Percentiles rank a stretch among this genome's conserved stretches.
These are phyloP conservation scores for Spergularia azorica DNA, from an alignment of 179 eudicot species.

Conservation along the genomic window DNA sequence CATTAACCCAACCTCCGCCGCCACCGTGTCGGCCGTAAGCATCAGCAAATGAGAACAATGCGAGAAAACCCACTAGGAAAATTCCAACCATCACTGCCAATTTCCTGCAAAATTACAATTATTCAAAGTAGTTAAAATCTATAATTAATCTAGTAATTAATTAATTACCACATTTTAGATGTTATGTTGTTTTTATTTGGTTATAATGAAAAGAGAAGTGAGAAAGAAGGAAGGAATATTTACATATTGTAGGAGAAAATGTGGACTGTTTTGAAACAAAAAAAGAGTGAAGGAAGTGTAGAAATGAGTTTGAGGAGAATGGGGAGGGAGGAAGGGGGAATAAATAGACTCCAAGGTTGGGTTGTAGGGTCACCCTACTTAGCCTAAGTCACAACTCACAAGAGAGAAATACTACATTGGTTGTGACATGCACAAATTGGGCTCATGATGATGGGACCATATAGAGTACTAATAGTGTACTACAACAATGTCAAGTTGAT, in stretches of 20 bases:
- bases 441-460: no score
- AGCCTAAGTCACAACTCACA: background rate
- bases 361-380: no score
- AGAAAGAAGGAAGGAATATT: background rate
- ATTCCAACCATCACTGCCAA: constrained; percentile 44
- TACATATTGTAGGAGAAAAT: constrained; percentile 19
- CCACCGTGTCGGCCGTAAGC: constrained; percentile 38
- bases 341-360: constrained; percentile 40
- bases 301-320: constrained; percentile 15
- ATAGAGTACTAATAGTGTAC: no score
- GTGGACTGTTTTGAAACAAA: constrained; percentile 16
- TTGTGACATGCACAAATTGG: background rate
- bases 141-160: no score
- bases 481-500: no score
- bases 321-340: constrained; percentile 30
- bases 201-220: background rate
- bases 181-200: background rate
- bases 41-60: constrained; percentile 38
- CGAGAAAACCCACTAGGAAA: constrained; percentile 41
- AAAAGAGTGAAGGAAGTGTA: background rate
- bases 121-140: no score
- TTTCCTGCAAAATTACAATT: constrained; percentile 48
- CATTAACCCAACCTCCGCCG: constrained; percentile 66
- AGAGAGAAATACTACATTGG: no score
- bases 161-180: no score